Evolutionary conservation across 108 stramenopile genomes (phyloP), one percentile per base, ranked within the genome.

Genomic region (Aurantiochytrium sp.): DNA sequence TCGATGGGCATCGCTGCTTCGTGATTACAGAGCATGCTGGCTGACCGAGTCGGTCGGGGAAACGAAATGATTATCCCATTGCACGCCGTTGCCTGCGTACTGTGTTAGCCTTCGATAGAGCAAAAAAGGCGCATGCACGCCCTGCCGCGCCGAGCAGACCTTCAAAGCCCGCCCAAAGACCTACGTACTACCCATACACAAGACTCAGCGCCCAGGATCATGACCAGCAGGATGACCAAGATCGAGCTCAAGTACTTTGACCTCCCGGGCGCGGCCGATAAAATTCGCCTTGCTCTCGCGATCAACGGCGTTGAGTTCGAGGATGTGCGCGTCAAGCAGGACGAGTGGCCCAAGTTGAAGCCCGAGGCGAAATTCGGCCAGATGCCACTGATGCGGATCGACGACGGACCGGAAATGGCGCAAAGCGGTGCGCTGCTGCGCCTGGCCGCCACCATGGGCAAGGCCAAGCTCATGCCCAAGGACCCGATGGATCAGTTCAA

Each of bases 201-300:
- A n/a, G n/a, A n/a, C n/a, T n/a, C n/a, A n/a, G n/a, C n/a, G n/a
- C n/a, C n/a, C n/a, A n/a, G n/a, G n/a, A n/a, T n/a, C n/a, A n/a
- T n/a, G n/a, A n/a, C n/a, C n/a, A n/a, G 32, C 32, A 52, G 39
- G 22, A 73, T 54, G 24, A 89, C 90, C 69, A 90, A 90, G 69
- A 89, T 93, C 81, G 91, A 92, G 53, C 87, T 95, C 27, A 89
- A 92, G n/a, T 95, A 95, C 92, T 95, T 95, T 36, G 88, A 89
- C 52, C 94, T 95, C 89, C 93, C 93, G 85, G 95, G 94, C 42
- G 91, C 86, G 4, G 95, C 93, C 32, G 95, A 95, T 59, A 91
- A 87, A 48, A 87, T 94, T 17, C 92, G 94, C 50, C 73, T 95
- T 12, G 93, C 93, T 2, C 85, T 94, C 42, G 45, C 89, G 42